These are phyloP conservation scores for Tylopilus cervinicoccineus DNA, from an alignment of 768 basidiomycete genomes.

Conservation along the genomic window DNA sequence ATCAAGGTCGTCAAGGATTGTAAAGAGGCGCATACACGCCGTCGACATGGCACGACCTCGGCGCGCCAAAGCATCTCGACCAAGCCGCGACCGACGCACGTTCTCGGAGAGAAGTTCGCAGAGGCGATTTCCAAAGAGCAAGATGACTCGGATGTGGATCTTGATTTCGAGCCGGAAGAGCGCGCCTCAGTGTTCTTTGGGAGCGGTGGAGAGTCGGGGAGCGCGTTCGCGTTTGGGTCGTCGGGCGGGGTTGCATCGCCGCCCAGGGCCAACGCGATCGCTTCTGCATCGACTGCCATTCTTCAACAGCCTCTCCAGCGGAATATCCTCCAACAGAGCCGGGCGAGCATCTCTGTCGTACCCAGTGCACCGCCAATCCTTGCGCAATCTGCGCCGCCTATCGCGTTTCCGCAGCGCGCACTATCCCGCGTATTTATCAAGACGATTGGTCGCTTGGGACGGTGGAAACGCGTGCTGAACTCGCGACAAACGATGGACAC, in stretches of 20 bases:
- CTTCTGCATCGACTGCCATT: conserved; percentile 55
- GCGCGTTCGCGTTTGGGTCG: conserved; percentile 38
- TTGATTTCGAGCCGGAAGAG: conserved; percentile 66
- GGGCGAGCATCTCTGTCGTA: conserved; percentile 30
- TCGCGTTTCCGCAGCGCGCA: conserved; percentile 54
- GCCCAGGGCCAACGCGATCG: conserved; percentile 44
- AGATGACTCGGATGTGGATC: conserved; percentile 69
- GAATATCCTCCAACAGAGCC: conserved; percentile 46
- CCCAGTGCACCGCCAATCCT: conserved; percentile 13
- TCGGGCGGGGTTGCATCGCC: conserved; percentile 26
- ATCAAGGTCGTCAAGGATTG: conserved; percentile 83
- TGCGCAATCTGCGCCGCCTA: conserved; percentile 34
- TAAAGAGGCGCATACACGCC: conserved; percentile 59
- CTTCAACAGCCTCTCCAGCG: conserved; percentile 59
- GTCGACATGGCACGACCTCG: conserved; percentile 28
- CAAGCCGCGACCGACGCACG: conserved; percentile 39
- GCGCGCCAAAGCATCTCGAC: conserved; percentile 29
- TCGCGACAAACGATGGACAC: conserved; percentile 36
- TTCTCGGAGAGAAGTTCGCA: conserved; percentile 65
- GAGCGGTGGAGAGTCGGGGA: conserved; percentile 37
- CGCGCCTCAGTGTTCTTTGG: conserved; percentile 36
- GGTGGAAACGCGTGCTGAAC: conserved; percentile 78
- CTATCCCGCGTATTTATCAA: conserved; percentile 75
- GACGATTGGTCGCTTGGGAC: conserved; percentile 77
- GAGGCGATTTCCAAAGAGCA: conserved; percentile 46